A percentile compares a stretch with the other conserved stretches of the same genome.
phyloP scores from a whole-genome alignment of 2,329 filamentous ascomycete genomes.

The Nothophoma quercina region DNA sequence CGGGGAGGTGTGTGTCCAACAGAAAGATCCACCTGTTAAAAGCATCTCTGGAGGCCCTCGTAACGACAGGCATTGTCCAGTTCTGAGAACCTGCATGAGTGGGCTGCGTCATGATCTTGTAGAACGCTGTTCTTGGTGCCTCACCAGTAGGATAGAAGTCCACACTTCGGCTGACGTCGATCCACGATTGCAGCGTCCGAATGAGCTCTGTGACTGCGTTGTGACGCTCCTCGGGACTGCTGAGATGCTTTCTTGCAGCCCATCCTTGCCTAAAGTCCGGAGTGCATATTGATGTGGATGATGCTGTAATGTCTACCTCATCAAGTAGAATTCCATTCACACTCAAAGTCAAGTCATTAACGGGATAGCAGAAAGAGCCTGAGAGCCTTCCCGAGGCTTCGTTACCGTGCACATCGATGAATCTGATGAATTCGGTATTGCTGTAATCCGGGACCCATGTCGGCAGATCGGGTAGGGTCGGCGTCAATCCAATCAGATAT shows the following conservation, averaged over 20 bases:
- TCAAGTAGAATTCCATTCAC: background rate
- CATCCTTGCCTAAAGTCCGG: background rate
- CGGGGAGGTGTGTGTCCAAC: background rate
- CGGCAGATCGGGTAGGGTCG: background rate
- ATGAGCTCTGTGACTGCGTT: background rate
- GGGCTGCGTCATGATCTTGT: background rate
- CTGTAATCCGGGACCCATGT: conserved; percentile 14
- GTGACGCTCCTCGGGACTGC: background rate
- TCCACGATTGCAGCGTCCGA: background rate
- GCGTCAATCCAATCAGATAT: background rate
- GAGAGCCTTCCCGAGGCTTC: background rate
- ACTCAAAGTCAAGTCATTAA: background rate
- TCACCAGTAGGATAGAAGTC: background rate
- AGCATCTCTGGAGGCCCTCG: background rate
- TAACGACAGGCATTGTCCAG: background rate
- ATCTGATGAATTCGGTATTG: conserved; percentile 3
- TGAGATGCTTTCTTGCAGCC: background rate
- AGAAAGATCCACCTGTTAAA: background rate
- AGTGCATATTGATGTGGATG: background rate
- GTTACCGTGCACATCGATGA: background rate
- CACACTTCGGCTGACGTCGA: background rate
- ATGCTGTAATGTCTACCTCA: background rate
- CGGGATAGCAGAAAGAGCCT: background rate
- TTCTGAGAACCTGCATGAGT: background rate
- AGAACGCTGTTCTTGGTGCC: background rate